Conservation (phyloP, 495 filamentous ascomycete genomes). For the Stereocaulon alpinum region DNA sequence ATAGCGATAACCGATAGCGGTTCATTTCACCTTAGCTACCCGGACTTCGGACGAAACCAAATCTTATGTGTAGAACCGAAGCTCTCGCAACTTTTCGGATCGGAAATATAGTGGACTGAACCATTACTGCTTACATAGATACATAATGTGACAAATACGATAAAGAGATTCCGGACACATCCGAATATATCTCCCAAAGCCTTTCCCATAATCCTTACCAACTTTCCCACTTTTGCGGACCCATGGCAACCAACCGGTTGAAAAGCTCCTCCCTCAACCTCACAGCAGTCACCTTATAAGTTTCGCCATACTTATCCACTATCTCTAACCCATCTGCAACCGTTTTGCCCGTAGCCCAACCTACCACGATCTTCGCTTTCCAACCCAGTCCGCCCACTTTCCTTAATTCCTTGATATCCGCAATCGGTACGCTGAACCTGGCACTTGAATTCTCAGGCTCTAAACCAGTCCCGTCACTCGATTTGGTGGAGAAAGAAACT, state of each 20-base stretch:
- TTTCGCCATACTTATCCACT: slow-evolving; percentile 41
- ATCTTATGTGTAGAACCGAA: no score
- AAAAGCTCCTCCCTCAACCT: slow-evolving; percentile 71
- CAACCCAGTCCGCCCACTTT: slow-evolving; percentile 81
- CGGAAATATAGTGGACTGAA: no score
- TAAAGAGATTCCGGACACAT: no score
- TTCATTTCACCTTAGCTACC: background rate
- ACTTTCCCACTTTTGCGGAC: slow-evolving; percentile 79
- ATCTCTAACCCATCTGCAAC: slow-evolving; percentile 72
- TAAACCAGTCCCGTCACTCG: slow-evolving; percentile 33
- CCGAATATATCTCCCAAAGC: background rate
- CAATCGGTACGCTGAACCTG: slow-evolving; percentile 41
- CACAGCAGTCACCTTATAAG: slow-evolving; percentile 59
- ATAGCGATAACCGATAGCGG: background rate
- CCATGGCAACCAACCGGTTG: slow-evolving; percentile 73
- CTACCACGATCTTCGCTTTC: slow-evolving; percentile 81
- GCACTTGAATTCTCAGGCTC: slow-evolving; percentile 13
- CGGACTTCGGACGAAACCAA: background rate
- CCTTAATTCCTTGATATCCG: slow-evolving; percentile 57
- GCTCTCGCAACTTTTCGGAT: no score
- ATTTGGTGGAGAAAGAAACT: slow-evolving; percentile 45
- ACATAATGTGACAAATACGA: no score
- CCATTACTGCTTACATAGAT: no score
- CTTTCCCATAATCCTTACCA: slow-evolving; percentile 38
- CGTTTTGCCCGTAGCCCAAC: slow-evolving; percentile 66